Base-by-base conservation (phyloP, 371 early-diverging fungal species). In the Entomophthora muscae region DNA sequence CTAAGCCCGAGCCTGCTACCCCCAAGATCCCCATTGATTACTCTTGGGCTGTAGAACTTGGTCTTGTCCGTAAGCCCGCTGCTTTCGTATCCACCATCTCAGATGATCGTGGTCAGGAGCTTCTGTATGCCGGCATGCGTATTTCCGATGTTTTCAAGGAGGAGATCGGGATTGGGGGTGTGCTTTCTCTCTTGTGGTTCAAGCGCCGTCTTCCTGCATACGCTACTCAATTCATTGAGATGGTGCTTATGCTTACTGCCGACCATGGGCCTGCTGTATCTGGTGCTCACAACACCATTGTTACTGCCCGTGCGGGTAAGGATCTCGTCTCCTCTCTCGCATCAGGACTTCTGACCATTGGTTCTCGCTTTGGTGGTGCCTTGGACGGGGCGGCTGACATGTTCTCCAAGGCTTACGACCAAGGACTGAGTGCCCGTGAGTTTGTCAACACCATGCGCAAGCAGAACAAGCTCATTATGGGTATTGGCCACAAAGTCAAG, bases 11-110 rank as follows among this genome's bases (percentile, higher is more conserved):
- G 71, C 93, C 94, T 26, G 91, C 90, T 69, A 76, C 86, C n/a
- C 98, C 98, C 71, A 95, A 95, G 85, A 92, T 97, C 66, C 98
- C 98, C 28, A 93, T 97, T 67, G 98, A 97, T 76, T 97, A 97
- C 75, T 84, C 93, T 7, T 97, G 98, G 98, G 98, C 98, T 53
- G 92, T 92, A 72, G 95, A 95, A 78, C 80, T 97, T 55, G 98
- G 98, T 22, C 78, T 97, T 65, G 90, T 97, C 63, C 91, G 98
- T 72, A 97, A 97, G 79, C 98, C 98, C 29, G 95, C 98, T 21
- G 87, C 88, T 68, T 97, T 97, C 69, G 94, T 95, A 60, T 93
- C 95, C 63, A 97, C 98, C 61, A 97, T 97, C 71, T 90, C 89
- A 66, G 98, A 97, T 78, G 98, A 97, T 75, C 91, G 98, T 79